A percentile compares a stretch with the other conserved stretches of the same genome.
Evolutionary conservation across 768 basidiomycete genomes (phyloP).

Genomic region (Hericium rajendrae): DNA sequence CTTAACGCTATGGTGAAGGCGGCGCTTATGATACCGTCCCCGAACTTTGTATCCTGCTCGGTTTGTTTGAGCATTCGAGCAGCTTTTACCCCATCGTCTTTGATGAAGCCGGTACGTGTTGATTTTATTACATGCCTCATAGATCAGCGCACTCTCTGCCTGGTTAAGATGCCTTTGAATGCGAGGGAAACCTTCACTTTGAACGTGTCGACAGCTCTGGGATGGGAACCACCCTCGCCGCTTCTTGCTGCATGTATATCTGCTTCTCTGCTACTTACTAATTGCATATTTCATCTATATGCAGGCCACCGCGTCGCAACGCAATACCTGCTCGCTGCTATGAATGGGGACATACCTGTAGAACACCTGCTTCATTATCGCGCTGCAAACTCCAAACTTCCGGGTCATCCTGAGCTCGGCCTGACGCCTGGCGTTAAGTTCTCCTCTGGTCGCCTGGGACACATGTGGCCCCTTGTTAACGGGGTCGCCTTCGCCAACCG

Average conservation of each 20-base stretch:
- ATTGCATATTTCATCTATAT: no score
- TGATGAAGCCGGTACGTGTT: constrained; percentile 65
- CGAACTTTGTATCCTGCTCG: constrained; percentile 72
- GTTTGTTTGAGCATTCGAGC: constrained; percentile 56
- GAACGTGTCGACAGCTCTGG: background rate
- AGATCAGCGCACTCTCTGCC: background rate
- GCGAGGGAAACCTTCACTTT: no score
- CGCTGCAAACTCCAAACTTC: constrained; percentile 77
- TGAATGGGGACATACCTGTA: constrained; percentile 60
- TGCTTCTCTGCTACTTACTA: no score
- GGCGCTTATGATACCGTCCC: constrained; percentile 62
- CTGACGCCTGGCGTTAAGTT: constrained; percentile 90
- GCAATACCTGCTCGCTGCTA: constrained; percentile 74
- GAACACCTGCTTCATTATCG: constrained; percentile 82
- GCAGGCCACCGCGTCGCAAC: constrained; percentile 85
- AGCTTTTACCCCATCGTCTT: constrained; percentile 64
- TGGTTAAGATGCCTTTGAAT: background rate
- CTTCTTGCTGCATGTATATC: no score
- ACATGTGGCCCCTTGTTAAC: constrained; percentile 86
- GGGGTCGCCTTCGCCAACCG: constrained; percentile 75
- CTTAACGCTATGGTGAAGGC: constrained; percentile 14
- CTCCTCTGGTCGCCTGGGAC: constrained; percentile 86
- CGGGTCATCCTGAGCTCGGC: constrained; percentile 84
- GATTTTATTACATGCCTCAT: background rate
- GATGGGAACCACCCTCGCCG: background rate